Conservation (phyloP, 2,329 filamentous ascomycete species). For the Pseudogymnoascus verrucosus region DNA sequence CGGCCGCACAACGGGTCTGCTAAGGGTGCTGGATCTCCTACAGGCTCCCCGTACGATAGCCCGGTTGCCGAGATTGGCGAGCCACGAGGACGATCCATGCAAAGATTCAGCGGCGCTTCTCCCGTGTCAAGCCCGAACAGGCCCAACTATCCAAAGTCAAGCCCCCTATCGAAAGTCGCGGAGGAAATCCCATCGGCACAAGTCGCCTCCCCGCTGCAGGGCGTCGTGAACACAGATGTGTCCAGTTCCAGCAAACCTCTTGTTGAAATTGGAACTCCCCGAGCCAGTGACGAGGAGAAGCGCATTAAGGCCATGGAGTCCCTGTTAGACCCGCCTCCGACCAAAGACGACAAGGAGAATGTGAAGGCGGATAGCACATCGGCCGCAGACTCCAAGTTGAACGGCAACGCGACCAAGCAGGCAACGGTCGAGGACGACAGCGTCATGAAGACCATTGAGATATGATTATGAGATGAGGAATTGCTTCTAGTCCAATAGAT, state of each 20-base stretch:
- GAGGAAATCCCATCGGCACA: constrained; percentile 46
- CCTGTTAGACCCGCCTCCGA: constrained; percentile 20
- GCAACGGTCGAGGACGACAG: constrained; percentile 27
- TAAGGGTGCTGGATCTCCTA: constrained; percentile 36
- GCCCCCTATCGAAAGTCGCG: constrained; percentile 64
- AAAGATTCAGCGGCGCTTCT: constrained; percentile 58
- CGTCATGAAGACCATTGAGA: constrained; percentile 31
- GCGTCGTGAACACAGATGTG: constrained; percentile 19
- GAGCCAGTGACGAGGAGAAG: constrained; percentile 23
- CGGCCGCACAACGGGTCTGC: constrained; percentile 26
- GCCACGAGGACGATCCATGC: constrained; percentile 62
- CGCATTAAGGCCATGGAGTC: constrained; percentile 21
- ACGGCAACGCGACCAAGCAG: constrained; percentile 20
- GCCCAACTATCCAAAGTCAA: constrained; percentile 58
- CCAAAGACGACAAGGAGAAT: constrained; percentile 25
- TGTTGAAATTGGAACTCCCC: constrained; percentile 29
- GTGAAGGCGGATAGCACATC: constrained; percentile 15
- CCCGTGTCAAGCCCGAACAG: constrained; percentile 57
- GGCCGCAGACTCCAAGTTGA: constrained; percentile 15
- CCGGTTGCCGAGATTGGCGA: constrained; percentile 53
- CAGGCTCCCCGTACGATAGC: constrained; percentile 56
- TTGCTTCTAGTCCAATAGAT: constrained; percentile 6
- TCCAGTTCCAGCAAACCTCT: constrained; percentile 21
- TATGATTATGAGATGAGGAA: constrained; percentile 18
- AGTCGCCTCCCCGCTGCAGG: constrained; percentile 13